Evolutionary conservation across 371 early-diverging fungal species (phyloP).

Genomic region (Umbelopsis sp.): DNA sequence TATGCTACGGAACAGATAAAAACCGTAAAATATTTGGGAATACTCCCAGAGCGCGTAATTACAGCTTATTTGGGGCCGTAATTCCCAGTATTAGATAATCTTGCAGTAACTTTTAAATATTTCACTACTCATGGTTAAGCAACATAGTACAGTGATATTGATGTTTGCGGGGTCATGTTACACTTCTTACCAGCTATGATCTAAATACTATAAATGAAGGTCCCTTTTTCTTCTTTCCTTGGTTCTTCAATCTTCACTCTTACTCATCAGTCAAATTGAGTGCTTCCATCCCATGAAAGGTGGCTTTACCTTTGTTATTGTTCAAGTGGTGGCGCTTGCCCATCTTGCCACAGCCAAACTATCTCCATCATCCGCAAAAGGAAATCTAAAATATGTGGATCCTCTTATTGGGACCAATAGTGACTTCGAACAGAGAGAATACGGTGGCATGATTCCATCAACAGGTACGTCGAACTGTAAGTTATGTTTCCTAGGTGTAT

Average conservation of each 20-base stretch:
- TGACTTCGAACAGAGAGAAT: not conserved
- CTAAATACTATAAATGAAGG: not conserved
- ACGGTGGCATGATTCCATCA: slow-evolving; percentile 12
- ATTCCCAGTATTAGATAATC: not conserved
- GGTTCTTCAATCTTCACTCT: not conserved
- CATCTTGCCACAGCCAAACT: not conserved
- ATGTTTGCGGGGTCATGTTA: not conserved
- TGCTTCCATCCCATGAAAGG: not conserved
- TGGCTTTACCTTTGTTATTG: not conserved
- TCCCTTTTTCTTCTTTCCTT: not conserved
- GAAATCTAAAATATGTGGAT: not conserved
- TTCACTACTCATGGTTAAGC: not conserved
- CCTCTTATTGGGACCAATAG: slow-evolving; percentile 5
- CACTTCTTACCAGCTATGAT: not conserved
- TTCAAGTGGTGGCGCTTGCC: not conserved
- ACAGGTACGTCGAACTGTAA: not conserved
- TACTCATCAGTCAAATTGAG: not conserved
- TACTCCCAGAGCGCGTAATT: no score
- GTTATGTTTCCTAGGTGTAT: not conserved
- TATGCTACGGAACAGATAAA: no score
- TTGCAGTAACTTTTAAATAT: not conserved
- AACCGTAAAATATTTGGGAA: no score
- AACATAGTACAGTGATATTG: no score
- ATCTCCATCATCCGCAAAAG: not conserved
- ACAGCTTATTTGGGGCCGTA: no score